Base-by-base conservation (phyloP, 352 stramenopile species). In the Phytopythium mirpurense region DNA sequence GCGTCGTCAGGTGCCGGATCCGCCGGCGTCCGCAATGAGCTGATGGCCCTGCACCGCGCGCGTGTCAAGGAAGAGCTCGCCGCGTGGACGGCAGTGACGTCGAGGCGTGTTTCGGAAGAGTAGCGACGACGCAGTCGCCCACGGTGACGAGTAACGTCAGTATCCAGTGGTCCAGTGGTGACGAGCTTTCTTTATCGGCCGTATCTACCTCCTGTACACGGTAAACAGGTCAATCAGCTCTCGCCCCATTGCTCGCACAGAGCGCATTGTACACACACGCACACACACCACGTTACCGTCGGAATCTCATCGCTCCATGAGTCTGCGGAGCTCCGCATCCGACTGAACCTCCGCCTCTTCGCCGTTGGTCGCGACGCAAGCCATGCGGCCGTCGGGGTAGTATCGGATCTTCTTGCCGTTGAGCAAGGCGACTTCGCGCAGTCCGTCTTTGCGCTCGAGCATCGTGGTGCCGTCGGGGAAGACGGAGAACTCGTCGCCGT, bases 381-480 rank as follows among this genome's bases (percentile, higher is more conserved):
- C 67, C 74, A 89, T 90, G 19, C 70, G 65, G 14, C 83, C 83
- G 51, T 94, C 74, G 1, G 81, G 67, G 38, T 89, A 88, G 46
- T 91, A 91, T 24, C 82, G 71, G 21, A 91, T 78, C 37, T 73
- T 74, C 46, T 82, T 86, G 32, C 71, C 54, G 55, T 89, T 91
- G 9, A 82, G 72, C 31, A 92, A 60, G 27, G 75, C 90, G n/a
- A 94, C 79, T 54, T 92, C 84, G 3, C 80, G 80, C 26, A 93
- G 48, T 0, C 85, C 83, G 31, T 86, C 68, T 9, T 65, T 70
- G 31, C 74, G 62, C 56, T 95, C 83, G 5, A 94, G 47, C 83
- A 95, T 90, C 7, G 70, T 88, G 14, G 78, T 92, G 29, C 85
- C 85, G 42, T 95, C 85, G 2, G 82, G 83, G 45, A 95, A 94